Percentiles rank a stretch among this genome's conserved stretches.
These are phyloP conservation scores for Cyclotella cryptica DNA, from an alignment of 108 stramenopile genomes.

Conservation along the genomic window DNA sequence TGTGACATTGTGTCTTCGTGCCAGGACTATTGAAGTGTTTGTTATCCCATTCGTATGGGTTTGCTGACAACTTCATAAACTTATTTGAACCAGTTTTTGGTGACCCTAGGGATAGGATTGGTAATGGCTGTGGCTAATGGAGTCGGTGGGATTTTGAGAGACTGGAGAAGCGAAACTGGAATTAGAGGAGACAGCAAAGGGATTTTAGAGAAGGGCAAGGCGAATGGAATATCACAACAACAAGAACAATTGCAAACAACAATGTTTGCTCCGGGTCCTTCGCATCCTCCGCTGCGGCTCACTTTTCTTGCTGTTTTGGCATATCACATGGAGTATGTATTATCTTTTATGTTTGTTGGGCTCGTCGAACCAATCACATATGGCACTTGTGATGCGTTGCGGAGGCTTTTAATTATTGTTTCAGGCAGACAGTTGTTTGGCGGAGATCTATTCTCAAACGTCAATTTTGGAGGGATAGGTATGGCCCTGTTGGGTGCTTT, in stretches of 20 bases:
- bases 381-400: constrained; percentile 75
- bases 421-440: constrained; percentile 70
- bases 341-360: constrained; percentile 77
- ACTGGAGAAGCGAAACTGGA: constrained; percentile 19
- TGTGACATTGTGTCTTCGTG: too few species aligned
- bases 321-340: constrained; percentile 78
- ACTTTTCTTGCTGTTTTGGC: constrained; percentile 58
- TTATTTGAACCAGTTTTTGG: constrained; percentile 33
- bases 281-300: constrained; percentile 65
- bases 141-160: constrained; percentile 36
- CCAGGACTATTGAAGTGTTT: too few species aligned
- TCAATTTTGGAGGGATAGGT: constrained; percentile 66
- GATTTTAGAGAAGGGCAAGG: not conserved
- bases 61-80: too few species aligned
- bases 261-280: constrained; percentile 14
- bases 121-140: constrained; percentile 41
- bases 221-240: not conserved
- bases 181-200: not conserved
- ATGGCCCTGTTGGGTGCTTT: constrained; percentile 69
- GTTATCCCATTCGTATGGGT: too few species aligned
- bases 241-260: constrained; percentile 5
- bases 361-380: constrained; percentile 77
- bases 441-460: constrained; percentile 59
- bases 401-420: constrained; percentile 74
- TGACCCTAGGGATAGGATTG: constrained; percentile 63